Evolutionary conservation across 2,329 filamentous ascomycete genomes (phyloP).

Genomic region (Alternaria panax): DNA sequence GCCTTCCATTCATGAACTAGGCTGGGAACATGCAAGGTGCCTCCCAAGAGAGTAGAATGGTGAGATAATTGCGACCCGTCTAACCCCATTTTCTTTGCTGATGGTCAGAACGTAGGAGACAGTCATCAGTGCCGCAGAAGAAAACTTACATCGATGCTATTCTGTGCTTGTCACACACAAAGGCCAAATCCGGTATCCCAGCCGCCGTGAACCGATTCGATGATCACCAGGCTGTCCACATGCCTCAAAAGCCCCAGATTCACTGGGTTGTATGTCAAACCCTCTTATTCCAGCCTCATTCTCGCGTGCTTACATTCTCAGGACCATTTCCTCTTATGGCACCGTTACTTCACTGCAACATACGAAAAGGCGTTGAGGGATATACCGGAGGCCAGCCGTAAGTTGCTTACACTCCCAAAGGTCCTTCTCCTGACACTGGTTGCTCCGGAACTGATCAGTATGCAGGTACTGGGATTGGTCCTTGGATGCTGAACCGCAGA

Average conservation of each 20-base stretch:
- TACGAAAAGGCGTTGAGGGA: conserved; percentile 31
- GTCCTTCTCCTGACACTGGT: neutral
- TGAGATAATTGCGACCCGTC: conserved; percentile 1
- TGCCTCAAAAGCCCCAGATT: conserved; percentile 29
- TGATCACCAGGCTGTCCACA: conserved; percentile 33
- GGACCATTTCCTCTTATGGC: conserved; percentile 31
- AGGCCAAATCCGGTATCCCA: conserved; percentile 24
- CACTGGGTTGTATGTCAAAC: conserved; percentile 27
- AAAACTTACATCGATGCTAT: conserved; percentile 33
- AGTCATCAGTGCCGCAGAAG: conserved; percentile 25
- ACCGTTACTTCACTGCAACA: conserved; percentile 31
- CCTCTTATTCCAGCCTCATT: neutral
- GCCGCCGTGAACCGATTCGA: conserved; percentile 32
- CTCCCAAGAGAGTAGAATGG: conserved; percentile 26
- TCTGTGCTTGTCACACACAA: conserved; percentile 28
- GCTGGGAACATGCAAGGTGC: conserved; percentile 15
- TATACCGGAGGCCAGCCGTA: conserved; percentile 29
- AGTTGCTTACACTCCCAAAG: neutral
- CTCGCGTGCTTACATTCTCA: neutral
- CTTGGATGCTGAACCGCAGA: conserved; percentile 27
- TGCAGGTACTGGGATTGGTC: conserved; percentile 47
- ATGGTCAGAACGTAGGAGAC: conserved; percentile 18
- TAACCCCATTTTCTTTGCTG: neutral
- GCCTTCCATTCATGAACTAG: conserved; percentile 4
- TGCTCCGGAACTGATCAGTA: neutral